Conservation (phyloP, 495 filamentous ascomycete species). For the Tuber aestivum region DNA sequence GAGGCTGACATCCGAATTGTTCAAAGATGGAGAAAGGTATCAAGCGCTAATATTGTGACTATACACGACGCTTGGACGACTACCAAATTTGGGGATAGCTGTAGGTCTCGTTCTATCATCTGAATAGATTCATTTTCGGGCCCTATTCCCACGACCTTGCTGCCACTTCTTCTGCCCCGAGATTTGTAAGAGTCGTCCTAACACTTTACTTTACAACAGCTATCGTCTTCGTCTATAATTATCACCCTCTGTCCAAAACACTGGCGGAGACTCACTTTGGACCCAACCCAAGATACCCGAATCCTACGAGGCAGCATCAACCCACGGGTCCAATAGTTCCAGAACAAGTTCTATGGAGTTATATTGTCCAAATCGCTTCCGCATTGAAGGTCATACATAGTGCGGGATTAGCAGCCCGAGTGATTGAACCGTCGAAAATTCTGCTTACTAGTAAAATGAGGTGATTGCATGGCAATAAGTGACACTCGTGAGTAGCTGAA, state of each 20-base stretch:
- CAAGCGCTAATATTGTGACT: slow-evolving; percentile 74
- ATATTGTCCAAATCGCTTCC: slow-evolving; percentile 85
- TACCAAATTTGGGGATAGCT: slow-evolving; percentile 85
- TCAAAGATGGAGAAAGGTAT: slow-evolving; percentile 85
- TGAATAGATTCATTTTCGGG: slow-evolving; percentile 9
- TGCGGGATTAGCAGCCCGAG: slow-evolving; percentile 70
- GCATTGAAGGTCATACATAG: slow-evolving; percentile 80
- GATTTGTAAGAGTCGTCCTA: slow-evolving; percentile 29
- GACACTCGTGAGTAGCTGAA: background rate
- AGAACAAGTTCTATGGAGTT: slow-evolving; percentile 81
- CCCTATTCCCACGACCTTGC: background rate
- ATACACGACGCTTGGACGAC: slow-evolving; percentile 92
- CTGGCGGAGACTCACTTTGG: slow-evolving; percentile 77
- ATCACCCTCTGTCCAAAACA: slow-evolving; percentile 84
- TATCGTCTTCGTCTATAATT: slow-evolving; percentile 87
- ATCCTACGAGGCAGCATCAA: slow-evolving; percentile 43
- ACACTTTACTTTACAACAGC: slow-evolving; percentile 44
- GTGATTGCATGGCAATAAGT: slow-evolving; percentile 21
- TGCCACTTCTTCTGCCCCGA: background rate
- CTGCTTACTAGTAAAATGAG: slow-evolving; percentile 66
- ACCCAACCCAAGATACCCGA: slow-evolving; percentile 51
- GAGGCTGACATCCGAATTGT: slow-evolving; percentile 78
- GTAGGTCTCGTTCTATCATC: slow-evolving; percentile 36
- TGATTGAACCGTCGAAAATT: slow-evolving; percentile 78
- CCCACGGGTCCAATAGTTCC: slow-evolving; percentile 52